Evolutionary conservation across 352 stramenopile species (phyloP), one percentile per base, ranked within the genome.

Genomic region (Globisporangium orthogonon): DNA sequence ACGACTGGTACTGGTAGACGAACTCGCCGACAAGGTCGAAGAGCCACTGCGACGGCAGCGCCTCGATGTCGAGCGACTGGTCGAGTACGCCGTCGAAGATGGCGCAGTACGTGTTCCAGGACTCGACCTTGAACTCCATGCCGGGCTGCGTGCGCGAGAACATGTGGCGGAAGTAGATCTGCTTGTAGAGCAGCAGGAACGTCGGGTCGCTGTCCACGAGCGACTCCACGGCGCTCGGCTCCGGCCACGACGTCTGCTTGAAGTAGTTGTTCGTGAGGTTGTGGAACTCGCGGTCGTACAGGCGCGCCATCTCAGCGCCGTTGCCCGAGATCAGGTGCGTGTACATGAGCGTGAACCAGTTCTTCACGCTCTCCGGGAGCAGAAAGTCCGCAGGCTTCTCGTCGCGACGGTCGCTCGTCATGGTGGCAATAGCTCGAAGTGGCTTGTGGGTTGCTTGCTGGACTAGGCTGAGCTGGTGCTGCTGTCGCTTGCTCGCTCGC

Each of bases 11-110:
- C 76, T 99, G 96, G 76, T 99, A 99, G 1, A 99, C 89, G 65
- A 99, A 99, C 79, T 99, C 97, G 64, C 98, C 88, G 13, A 99
- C 77, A 63, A 99, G 97, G 77, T 99, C 97, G 73, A 99, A 99
- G 45, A 97, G 81, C 97, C 97, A 99, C 71, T 98, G 91, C 7
- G 95, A 87, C 15, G 97, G 86, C 51, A 99, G 76, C 47, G 65
- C 74, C 56, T 94, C 78, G 7, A 96, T 67, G 44, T 93, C 81
- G 46, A 93, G 69, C 60, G 73, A 87, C 46, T 90, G 71, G 54
- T 91, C 74, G 54, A 98, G 67, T 23, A 98, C 79, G 54, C 89
- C 81, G 60, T 98, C 94, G 61, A 99, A 98, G 56, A 99, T 91
- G 52, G 86, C 86, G 51, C 76, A 74, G 73, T 99, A 98, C 58